phyloP scores from a whole-genome alignment of 2,329 filamentous ascomycete genomes.

The Botryotinia globosa region DNA sequence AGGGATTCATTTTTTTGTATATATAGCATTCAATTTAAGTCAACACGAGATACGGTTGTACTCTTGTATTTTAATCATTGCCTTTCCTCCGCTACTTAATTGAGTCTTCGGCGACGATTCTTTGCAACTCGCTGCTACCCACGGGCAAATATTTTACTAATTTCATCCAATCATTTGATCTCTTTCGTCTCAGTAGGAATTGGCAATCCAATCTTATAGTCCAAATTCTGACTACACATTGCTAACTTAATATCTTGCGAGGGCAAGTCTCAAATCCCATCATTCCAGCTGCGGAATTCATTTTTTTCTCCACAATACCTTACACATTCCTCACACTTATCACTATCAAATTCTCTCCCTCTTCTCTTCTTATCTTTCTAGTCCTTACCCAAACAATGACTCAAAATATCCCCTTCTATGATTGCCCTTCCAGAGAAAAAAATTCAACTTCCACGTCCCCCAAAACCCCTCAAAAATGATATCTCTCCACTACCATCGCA shows the following conservation, averaged over 20 bases:
- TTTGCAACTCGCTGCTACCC: background rate
- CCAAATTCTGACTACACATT: fast-evolving
- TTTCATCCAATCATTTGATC: no score
- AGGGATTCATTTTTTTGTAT: background rate
- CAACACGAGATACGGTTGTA: background rate
- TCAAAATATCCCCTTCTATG: background rate
- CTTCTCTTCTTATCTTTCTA: background rate
- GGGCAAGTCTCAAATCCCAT: background rate
- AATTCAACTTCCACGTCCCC: background rate
- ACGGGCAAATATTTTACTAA: no score
- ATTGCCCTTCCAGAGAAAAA: no score
- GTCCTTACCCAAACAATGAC: fast-evolving
- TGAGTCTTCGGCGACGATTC: fast-evolving
- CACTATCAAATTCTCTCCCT: background rate
- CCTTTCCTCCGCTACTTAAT: no score
- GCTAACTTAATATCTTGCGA: background rate
- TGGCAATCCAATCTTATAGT: fast-evolving
- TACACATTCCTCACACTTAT: background rate
- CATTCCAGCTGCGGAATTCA: background rate
- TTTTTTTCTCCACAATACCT: background rate
- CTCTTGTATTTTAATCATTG: background rate
- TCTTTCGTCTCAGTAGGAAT: background rate
- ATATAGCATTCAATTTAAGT: background rate
- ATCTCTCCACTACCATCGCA: slow-evolving; percentile 6
- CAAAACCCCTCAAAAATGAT: background rate